Conservation (phyloP, 768 basidiomycete genomes). For the Tephrocybe sp. region DNA sequence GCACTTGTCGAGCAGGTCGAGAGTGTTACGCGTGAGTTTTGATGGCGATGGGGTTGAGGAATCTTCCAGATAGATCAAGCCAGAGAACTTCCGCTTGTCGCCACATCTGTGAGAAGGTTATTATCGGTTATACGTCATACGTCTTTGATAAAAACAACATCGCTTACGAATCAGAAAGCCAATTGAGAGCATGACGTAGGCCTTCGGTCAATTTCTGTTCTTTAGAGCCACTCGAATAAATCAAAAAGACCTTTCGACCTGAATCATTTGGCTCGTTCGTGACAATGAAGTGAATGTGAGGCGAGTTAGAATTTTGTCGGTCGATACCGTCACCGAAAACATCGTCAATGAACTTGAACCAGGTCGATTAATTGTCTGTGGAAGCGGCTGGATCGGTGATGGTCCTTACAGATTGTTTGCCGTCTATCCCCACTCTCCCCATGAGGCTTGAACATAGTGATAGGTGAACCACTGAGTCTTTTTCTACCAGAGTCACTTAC, state of each 20-base stretch:
- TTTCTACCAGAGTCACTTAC: background rate
- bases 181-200: slow-evolving; percentile 4
- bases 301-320: slow-evolving; percentile 1
- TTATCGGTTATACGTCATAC: background rate
- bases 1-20: slow-evolving; percentile 10
- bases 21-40: slow-evolving; percentile 3
- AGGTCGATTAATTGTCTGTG: background rate
- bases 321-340: slow-evolving; percentile 1
- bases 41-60: background rate
- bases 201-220: slow-evolving; percentile 12
- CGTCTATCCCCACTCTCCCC: slow-evolving; percentile 9
- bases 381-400: too few species aligned
- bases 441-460: background rate
- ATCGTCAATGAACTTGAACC: slow-evolving; percentile 8
- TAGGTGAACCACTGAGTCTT: background rate
- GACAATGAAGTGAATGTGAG: slow-evolving; percentile 5
- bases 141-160: background rate
- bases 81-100: slow-evolving; percentile 11
- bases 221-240: slow-evolving; percentile 6
- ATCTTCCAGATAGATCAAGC: slow-evolving; percentile 14
- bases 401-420: slow-evolving; percentile 9
- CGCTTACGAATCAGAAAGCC: slow-evolving; percentile 14
- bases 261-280: slow-evolving; percentile 1
- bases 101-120: slow-evolving; percentile 1
- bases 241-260: slow-evolving; percentile 8